Percentiles rank a stretch among this genome's conserved stretches.
Conservation (phyloP, 2,329 filamentous ascomycete genomes). For the Macrophomina pseudophaseolina region DNA sequence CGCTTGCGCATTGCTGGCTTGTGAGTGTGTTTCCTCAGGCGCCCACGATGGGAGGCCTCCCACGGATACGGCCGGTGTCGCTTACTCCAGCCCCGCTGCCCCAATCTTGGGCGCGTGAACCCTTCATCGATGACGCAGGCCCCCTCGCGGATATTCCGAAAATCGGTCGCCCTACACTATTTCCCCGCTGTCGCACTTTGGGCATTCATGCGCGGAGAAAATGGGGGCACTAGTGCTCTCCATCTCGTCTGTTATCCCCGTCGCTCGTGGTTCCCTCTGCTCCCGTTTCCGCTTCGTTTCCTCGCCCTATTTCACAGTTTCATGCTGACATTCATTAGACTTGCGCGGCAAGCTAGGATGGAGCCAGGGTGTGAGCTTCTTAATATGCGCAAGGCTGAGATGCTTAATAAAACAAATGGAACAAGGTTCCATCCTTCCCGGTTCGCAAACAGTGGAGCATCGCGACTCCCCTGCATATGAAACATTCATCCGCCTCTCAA, state of each 20-base stretch:
- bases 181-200: not conserved
- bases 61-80: slow-evolving; percentile 6
- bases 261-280: not conserved
- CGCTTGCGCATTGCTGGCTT: not conserved
- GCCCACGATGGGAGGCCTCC: slow-evolving; percentile 3
- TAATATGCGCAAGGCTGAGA: slow-evolving; percentile 10
- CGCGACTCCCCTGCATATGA: not conserved
- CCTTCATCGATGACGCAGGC: slow-evolving; percentile 1
- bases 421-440: not conserved
- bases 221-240: not conserved
- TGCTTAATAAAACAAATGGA: not conserved
- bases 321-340: not conserved
- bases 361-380: not conserved
- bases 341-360: not conserved
- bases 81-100: not conserved
- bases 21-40: slow-evolving; percentile 6
- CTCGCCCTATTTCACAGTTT: not conserved
- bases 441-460: not conserved
- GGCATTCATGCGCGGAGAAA: not conserved
- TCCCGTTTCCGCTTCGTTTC: not conserved
- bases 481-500: not conserved
- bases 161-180: not conserved
- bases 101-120: not conserved
- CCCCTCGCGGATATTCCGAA: not conserved
- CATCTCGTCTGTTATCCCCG: not conserved